Conservation (phyloP, 2,329 filamentous ascomycete genomes). For the Emmonsia crescens region DNA sequence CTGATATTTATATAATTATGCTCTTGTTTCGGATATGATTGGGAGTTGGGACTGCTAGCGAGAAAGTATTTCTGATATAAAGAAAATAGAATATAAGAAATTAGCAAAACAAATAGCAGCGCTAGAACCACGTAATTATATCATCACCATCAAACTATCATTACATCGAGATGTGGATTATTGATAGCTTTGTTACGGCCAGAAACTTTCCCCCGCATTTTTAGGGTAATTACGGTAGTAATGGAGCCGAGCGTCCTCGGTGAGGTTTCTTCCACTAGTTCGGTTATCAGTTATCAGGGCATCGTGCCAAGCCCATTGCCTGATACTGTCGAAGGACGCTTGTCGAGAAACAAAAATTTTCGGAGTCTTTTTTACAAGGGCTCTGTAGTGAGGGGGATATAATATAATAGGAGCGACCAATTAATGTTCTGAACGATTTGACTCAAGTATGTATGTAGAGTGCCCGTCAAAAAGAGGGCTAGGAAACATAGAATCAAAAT, state of each 20-base stretch:
- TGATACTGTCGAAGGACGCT: not conserved
- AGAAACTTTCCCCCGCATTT: not conserved
- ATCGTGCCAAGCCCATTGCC: not conserved
- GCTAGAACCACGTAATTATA: not conserved
- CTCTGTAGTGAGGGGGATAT: not conserved
- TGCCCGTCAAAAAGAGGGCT: too few species aligned
- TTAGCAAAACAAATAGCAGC: not conserved
- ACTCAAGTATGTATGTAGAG: too few species aligned
- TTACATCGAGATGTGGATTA: not conserved
- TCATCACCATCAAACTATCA: not conserved
- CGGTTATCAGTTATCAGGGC: not conserved
- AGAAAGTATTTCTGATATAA: too few species aligned
- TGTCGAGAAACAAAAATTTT: not conserved
- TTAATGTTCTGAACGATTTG: too few species aligned
- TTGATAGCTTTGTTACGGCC: not conserved
- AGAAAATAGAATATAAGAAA: not conserved
- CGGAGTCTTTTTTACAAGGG: not conserved
- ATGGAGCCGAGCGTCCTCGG: not conserved
- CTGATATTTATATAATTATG: not conserved
- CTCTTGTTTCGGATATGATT: not conserved
- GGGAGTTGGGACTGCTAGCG: too few species aligned
- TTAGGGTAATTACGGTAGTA: too few species aligned
- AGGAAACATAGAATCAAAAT: too few species aligned
- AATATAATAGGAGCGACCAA: too few species aligned
- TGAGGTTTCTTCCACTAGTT: not conserved